Evolutionary conservation across 2,329 filamentous ascomycete species (phyloP).

Genomic region (Pseudocercospora vitis): DNA sequence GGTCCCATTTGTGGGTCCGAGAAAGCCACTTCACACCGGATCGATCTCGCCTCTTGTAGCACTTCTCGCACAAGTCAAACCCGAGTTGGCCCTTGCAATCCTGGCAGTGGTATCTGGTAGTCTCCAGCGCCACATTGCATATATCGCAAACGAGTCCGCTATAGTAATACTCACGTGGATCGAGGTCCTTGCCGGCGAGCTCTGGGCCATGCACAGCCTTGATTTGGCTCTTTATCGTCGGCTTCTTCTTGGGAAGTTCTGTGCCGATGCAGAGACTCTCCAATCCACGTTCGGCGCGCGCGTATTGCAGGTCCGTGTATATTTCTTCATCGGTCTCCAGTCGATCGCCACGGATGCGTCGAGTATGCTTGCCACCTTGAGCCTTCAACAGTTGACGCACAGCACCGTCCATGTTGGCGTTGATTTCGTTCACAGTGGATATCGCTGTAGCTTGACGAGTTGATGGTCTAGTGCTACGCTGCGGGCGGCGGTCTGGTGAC

Average conservation of each 20-base stretch:
- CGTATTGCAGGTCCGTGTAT: neutral
- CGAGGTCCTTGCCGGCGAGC: neutral
- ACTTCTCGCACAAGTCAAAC: neutral
- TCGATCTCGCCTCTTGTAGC: neutral
- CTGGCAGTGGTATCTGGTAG: neutral
- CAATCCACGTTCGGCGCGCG: neutral
- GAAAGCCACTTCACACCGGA: neutral
- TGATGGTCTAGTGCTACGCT: neutral
- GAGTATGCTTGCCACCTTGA: conserved; percentile 6
- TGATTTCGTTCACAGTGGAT: conserved; percentile 2
- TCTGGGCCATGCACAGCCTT: neutral
- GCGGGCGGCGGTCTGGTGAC: neutral
- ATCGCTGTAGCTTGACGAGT: neutral
- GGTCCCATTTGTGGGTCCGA: neutral
- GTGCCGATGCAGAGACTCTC: neutral
- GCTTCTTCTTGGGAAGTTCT: neutral
- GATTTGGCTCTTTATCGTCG: neutral
- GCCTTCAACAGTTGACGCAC: conserved; percentile 8
- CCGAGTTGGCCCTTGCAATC: neutral
- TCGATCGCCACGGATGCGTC: conserved; percentile 1
- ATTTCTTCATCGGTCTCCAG: conserved; percentile 8
- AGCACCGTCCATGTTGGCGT: conserved; percentile 1
- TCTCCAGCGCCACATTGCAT: neutral
- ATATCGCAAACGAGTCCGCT: neutral
- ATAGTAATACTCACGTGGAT: neutral